A percentile compares a stretch with the other conserved stretches of the same genome.
phyloP scores from a whole-genome alignment of 2,329 filamentous ascomycete genomes.

The Nakataea oryzae region DNA sequence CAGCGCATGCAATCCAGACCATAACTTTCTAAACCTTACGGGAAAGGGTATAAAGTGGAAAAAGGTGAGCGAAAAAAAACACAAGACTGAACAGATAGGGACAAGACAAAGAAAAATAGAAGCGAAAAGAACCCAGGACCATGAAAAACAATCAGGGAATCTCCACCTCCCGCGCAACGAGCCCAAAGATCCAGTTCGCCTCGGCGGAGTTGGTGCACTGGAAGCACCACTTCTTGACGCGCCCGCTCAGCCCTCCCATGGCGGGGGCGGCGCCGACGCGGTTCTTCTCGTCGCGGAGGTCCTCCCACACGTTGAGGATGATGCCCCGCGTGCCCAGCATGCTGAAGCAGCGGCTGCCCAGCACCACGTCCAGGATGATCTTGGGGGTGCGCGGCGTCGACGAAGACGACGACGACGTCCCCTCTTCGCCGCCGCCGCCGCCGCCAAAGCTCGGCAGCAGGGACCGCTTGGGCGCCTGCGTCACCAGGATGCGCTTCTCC shows the following conservation, averaged over 20 bases:
- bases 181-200: slow-evolving; percentile 43
- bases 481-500: slow-evolving; percentile 79
- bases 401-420: slow-evolving; percentile 5
- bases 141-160: slow-evolving; percentile 16
- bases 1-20: not conserved
- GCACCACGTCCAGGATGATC: slow-evolving; percentile 69
- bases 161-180: slow-evolving; percentile 46
- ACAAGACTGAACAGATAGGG: not conserved
- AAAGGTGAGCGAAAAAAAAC: slow-evolving; percentile 2
- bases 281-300: slow-evolving; percentile 53
- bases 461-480: slow-evolving; percentile 52
- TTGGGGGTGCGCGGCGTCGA: slow-evolving; percentile 26
- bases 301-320: slow-evolving; percentile 80
- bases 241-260: slow-evolving; percentile 39
- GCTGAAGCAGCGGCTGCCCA: slow-evolving; percentile 78
- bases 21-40: not conserved
- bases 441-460: not conserved
- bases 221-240: slow-evolving; percentile 54
- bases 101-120: not conserved
- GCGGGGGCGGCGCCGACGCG: slow-evolving; percentile 40
- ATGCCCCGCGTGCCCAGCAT: slow-evolving; percentile 77
- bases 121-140: not conserved
- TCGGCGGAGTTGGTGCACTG: slow-evolving; percentile 43
- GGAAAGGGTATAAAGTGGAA: not conserved
- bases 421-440: slow-evolving; percentile 12